Base-by-base conservation (phyloP, 768 basidiomycete genomes). In the Roridomyces roridus region DNA sequence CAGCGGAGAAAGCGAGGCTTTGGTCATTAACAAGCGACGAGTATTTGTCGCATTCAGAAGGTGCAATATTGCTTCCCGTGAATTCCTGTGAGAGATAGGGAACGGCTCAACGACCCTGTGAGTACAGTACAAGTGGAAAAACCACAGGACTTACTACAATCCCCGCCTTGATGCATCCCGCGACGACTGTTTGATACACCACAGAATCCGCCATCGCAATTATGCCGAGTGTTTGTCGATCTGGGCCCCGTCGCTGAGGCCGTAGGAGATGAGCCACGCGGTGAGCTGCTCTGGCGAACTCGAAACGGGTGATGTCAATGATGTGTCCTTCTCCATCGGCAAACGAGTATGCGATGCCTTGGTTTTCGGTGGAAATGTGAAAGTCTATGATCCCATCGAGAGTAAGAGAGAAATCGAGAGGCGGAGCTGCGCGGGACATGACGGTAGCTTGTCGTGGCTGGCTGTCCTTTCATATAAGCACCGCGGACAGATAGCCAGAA, bases 201-300 rank as follows among this genome's bases (percentile, higher is more conserved):
- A 83, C 34, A n/a, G 47, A 50, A 44, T 59, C 57, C 3, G 74
- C 65, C 11, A 72, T 67, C 5, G 72, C 72, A 10, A 80, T 65
- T 7, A 81, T 60, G 0, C 72, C 77, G 5, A 80, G 55, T 2
- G 77, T 67, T 20, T 66, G 66, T 10, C 70, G 70, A n/a, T 75
- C 70, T 2, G 60, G 55, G 1, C 74, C 67, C 28, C 46, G 49
- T 2, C 74, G 69, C 18, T 61, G 57, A 0, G 78, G 79, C 14
- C 75, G 70, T 11, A 81, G 40, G 20, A 63, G 57, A 57, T 77
- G 76, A 0, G 80, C 79, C 21, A 76, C 66, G n/a, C 80, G 74
- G 54, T 82, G 75, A 35, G 71, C 72, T 11, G 80, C 81, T 10
- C 75, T 74, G 17, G 70, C 73, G 58, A 81, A 83, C 48, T 83